These are phyloP conservation scores for Mycogone perniciosa DNA, from an alignment of 2,329 filamentous ascomycete genomes.

Conservation along the genomic window DNA sequence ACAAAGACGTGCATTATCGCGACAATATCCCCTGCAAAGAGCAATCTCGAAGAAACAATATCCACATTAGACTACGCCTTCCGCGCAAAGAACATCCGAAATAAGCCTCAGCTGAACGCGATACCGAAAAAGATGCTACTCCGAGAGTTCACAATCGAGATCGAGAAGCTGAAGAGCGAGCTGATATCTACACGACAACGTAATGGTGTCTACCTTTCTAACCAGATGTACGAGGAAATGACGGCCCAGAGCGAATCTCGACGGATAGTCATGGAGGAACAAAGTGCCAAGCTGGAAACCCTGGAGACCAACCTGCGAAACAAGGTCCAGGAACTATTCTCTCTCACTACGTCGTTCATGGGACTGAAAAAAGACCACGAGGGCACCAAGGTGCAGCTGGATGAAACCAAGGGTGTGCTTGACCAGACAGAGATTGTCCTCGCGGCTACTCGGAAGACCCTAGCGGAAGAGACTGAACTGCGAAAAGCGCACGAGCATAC, in stretches of 20 bases:
- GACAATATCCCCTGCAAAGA: conserved; percentile 88
- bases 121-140: conserved; percentile 91
- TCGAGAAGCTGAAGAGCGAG: conserved; percentile 91
- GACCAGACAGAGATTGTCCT: conserved; percentile 85
- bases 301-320: conserved; percentile 86
- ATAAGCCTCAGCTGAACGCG: conserved; percentile 93
- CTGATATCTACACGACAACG: conserved; percentile 86
- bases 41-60: conserved; percentile 95
- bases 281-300: conserved; percentile 83
- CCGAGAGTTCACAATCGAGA: conserved; percentile 83
- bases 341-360: conserved; percentile 80
- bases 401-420: conserved; percentile 73
- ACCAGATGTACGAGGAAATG: conserved; percentile 85
- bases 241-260: conserved; percentile 87
- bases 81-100: conserved; percentile 95
- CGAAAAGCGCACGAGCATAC: conserved; percentile 82
- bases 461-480: conserved; percentile 73
- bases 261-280: conserved; percentile 85
- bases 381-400: conserved; percentile 61
- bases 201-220: conserved; percentile 90
- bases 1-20: conserved; percentile 99
- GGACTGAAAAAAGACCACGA: conserved; percentile 87
- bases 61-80: conserved; percentile 98
- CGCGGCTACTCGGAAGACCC: conserved; percentile 63
- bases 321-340: conserved; percentile 88